Evolutionary conservation across 495 filamentous ascomycete genomes (phyloP), one percentile per base, ranked within the genome.

Genomic region (Aspergillus heteromorphus): DNA sequence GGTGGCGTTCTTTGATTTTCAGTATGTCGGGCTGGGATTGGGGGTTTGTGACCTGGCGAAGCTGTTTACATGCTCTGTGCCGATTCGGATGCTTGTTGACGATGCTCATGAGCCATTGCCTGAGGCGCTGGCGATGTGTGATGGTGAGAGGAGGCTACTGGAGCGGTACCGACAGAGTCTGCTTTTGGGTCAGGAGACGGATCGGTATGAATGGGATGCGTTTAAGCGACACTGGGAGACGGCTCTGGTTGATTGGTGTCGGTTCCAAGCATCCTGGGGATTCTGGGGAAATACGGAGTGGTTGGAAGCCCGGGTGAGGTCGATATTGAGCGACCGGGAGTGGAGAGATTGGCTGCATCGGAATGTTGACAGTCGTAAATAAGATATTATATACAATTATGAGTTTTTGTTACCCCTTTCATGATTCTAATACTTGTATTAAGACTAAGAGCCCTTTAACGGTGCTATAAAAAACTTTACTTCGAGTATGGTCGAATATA

Each of bases 281-380:
- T 73, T 73, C 31, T 73, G 71, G 71, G 71, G 71, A 7, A 72
- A 73, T 31, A 73, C 71, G 0, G 67, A 72, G 53, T 73, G 71
- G 71, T 66, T 73, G 20, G 64, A 69, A 48, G 69, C 69, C 2
- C 64, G 71, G 34, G 71, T 73, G 1, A 60, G 66, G 36, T 71
- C 65, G 6, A 73, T 73, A 7, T 21, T 73, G 40, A 40, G 40
- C 21, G 62, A 71, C 45, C 54, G 50, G 23, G 52, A 29, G 25
- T 73, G 71, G 71, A 61, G 63, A 45, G 51, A 54, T 29, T 72
- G 71, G 69, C 52, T 73, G 13, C 36, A 56, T 42, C 48, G 48
- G 55, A 57, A 50, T 51, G 45, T 55, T 11, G 36, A 31, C 34
- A 47, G 52, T 34, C 55, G 41, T n/a, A n/a, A n/a, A n/a, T n/a